Percentiles rank a stretch among this genome's conserved stretches.
These are phyloP conservation scores for Pythium angustatum DNA, from an alignment of 352 stramenopile species.

Conservation along the genomic window DNA sequence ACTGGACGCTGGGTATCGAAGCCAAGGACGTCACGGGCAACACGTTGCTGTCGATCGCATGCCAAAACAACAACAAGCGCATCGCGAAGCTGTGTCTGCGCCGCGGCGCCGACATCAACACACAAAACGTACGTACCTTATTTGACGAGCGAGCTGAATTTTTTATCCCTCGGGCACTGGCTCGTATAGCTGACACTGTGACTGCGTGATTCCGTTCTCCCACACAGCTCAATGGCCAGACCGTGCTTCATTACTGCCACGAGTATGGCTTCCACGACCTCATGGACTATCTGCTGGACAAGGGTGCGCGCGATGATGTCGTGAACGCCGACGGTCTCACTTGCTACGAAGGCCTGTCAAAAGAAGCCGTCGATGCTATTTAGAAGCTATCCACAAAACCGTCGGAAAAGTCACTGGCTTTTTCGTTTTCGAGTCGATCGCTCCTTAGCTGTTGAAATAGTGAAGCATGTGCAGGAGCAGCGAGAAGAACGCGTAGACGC, in stretches of 20 bases:
- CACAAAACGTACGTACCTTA: slow-evolving; percentile 79
- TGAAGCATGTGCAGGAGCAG: slow-evolving; percentile 75
- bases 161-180: too few relatives aligned
- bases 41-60: slow-evolving; percentile 92
- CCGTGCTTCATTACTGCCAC: slow-evolving; percentile 92
- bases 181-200: too few relatives aligned
- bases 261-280: slow-evolving; percentile 94
- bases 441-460: slow-evolving; percentile 72
- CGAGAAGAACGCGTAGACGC: slow-evolving; percentile 75
- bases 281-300: slow-evolving; percentile 94
- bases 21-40: slow-evolving; percentile 92
- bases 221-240: slow-evolving; percentile 87
- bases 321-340: slow-evolving; percentile 93
- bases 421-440: background rate
- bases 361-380: slow-evolving; percentile 80
- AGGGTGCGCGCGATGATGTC: slow-evolving; percentile 91
- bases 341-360: slow-evolving; percentile 92
- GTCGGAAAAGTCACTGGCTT: background rate
- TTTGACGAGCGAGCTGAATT: too few relatives aligned
- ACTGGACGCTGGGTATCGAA: slow-evolving; percentile 91
- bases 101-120: slow-evolving; percentile 92
- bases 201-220: background rate
- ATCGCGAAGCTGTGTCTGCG: slow-evolving; percentile 94
- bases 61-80: slow-evolving; percentile 96
- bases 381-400: too few relatives aligned